Base-by-base conservation (phyloP, 73 alveolate genomes). In the Uronychia binucleata region DNA sequence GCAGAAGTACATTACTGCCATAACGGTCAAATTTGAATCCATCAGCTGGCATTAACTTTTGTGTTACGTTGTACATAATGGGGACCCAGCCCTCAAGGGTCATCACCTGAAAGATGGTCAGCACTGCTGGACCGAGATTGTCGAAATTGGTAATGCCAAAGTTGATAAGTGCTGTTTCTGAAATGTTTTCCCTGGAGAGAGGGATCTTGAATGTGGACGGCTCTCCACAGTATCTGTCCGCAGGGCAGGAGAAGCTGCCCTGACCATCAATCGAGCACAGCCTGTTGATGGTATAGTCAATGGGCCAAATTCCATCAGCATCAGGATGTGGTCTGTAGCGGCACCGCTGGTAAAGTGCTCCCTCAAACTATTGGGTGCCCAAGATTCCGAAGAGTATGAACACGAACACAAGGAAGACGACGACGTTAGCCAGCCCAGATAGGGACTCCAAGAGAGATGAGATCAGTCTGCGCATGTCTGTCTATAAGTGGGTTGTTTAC, bases 61-160 rank as follows among this genome's bases (percentile, higher is more conserved):
- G 58, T 29, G 13, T 75, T 83, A 83, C 78, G 29, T 33, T 75
- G 30, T 83, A 83, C 92, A 94, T 91, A 19, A 85, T 85, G 74
- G 75, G 34, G 26, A 92, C 86, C 98, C 98, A 94, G n/a, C 96
- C 98, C 85, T 90, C 96, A 31, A 94, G 33, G 74, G 94, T 91
- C 30, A 86, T 94, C 90, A 86, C 86, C 19, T 84, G 84, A 85
- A 94, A 91, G 34, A 94, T 81, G 27, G 95, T 86, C 31, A 94
- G 90, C 74, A 94, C 78, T n/a, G 94, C 95, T 1, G 77, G 31
- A 60, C 86, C 77, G 46, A 85, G 74, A 81, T 91, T 91, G 80
- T 94, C 98, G 82, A 91, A 94, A 86, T 33, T 91, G 33, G 86
- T 91, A 1, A 89, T 90, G 29, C 94, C 96, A 74, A 86, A 88